Percentiles rank a stretch among this genome's conserved stretches.
Conservation (phyloP, 1,284 basidiomycete species). For the Polyporus tsugae region DNA sequence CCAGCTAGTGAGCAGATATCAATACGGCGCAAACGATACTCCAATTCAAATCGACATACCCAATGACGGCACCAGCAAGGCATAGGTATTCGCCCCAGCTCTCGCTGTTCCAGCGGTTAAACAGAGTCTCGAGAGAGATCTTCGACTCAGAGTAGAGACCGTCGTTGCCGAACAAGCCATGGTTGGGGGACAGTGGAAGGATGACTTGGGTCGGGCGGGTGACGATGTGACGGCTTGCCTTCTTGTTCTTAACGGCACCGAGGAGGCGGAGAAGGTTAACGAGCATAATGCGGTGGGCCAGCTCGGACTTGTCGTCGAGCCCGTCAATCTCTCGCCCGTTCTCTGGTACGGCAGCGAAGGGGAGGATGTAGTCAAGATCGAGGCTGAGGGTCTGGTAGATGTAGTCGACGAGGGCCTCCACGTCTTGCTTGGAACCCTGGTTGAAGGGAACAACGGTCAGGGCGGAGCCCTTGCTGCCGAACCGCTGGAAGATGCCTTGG, state of each 20-base stretch:
- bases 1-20: constrained; percentile 64
- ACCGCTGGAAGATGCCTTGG: constrained; percentile 96
- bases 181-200: constrained; percentile 96
- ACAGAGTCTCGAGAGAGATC: constrained; percentile 96
- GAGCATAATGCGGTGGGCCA: constrained; percentile 97
- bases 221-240: constrained; percentile 94
- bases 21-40: constrained; percentile 26
- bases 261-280: constrained; percentile 95
- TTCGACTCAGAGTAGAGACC: constrained; percentile 99
- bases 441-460: constrained; percentile 99
- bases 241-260: constrained; percentile 97
- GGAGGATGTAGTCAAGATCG: constrained; percentile 98
- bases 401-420: constrained; percentile 97
- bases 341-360: constrained; percentile 98
- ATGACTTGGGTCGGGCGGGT: constrained; percentile 99
- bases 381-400: constrained; percentile 95
- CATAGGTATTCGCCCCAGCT: constrained; percentile 99
- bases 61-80: constrained; percentile 97
- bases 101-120: constrained; percentile 98
- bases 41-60: constrained; percentile 57
- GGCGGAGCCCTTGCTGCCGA: constrained; percentile 93
- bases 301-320: constrained; percentile 96
- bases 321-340: constrained; percentile 98
- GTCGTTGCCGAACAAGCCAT: constrained; percentile 97
- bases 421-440: constrained; percentile 97